These are phyloP conservation scores for Urostyla sp. DNA, from an alignment of 73 alveolate species.

Conservation along the genomic window DNA sequence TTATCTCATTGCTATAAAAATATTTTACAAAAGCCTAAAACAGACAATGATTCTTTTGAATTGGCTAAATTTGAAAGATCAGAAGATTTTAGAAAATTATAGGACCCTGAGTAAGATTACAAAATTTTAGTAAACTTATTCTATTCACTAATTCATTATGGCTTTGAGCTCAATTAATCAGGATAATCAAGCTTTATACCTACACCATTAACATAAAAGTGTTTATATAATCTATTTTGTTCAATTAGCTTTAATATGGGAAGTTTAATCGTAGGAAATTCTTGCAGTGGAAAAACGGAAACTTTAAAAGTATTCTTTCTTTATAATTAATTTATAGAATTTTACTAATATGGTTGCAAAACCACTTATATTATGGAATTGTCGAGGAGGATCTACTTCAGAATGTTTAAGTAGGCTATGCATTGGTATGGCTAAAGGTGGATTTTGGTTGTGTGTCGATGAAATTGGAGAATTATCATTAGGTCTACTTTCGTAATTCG, in stretches of 20 bases:
- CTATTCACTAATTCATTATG: constrained; percentile 45
- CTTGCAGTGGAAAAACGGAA: constrained; percentile 89
- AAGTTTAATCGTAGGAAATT: constrained; percentile 77
- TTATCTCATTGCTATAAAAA: neutral
- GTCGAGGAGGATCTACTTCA: constrained; percentile 82
- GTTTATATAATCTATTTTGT: constrained; percentile 72
- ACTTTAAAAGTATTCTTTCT: constrained; percentile 84
- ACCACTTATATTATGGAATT: constrained; percentile 76
- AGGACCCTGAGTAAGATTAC: constrained; percentile 11
- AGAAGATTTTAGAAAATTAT: neutral
- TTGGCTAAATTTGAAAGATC: constrained; percentile 34
- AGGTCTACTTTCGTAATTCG: constrained; percentile 61
- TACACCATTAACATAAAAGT: constrained; percentile 84
- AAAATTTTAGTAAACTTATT: constrained; percentile 4
- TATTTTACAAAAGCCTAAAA: neutral
- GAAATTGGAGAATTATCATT: constrained; percentile 79
- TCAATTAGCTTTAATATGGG: constrained; percentile 72
- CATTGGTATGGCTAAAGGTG: constrained; percentile 83
- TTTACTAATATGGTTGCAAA: constrained; percentile 81
- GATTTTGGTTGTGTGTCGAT: constrained; percentile 86
- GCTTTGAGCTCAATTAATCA: constrained; percentile 80
- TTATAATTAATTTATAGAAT: no score
- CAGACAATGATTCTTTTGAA: neutral
- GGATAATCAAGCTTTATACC: constrained; percentile 71
- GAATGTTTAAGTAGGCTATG: constrained; percentile 78